A percentile compares a stretch with the other conserved stretches of the same genome.
These are phyloP conservation scores for Arabidopsis hybrid DNA, from an alignment of 441 rosid species.

Conservation along the genomic window DNA sequence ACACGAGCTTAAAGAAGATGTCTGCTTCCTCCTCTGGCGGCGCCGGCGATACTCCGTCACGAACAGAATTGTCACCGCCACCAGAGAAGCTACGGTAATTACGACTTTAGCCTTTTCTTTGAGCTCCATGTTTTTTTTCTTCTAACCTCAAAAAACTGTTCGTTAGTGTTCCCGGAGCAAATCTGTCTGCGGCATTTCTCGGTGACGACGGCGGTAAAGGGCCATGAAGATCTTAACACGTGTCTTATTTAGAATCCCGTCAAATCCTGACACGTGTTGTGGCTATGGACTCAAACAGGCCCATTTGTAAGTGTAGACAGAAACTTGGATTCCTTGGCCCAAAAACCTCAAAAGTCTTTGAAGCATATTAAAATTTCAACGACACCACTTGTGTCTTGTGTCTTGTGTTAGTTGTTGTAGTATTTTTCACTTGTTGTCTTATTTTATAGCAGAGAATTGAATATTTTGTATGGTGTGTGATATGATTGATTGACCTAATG, in stretches of 20 bases:
- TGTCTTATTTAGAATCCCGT: neutral
- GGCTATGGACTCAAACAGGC: neutral
- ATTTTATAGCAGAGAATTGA: neutral
- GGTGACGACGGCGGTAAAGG: slow-evolving; percentile 2
- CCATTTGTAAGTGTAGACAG: neutral
- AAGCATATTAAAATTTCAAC: neutral
- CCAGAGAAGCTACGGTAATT: slow-evolving; percentile 56
- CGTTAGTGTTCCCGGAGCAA: slow-evolving; percentile 18
- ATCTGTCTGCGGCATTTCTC: slow-evolving; percentile 24
- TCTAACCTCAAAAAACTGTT: neutral
- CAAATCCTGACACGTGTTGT: slow-evolving; percentile 25
- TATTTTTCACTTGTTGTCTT: neutral
- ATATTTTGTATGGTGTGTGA: neutral
- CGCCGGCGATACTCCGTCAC: slow-evolving; percentile 47
- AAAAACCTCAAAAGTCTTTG: neutral
- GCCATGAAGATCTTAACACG: slow-evolving; percentile 24
- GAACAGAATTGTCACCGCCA: slow-evolving; percentile 57
- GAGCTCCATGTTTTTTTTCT: slow-evolving; percentile 22
- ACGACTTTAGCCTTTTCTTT: slow-evolving; percentile 50
- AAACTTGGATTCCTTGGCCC: slow-evolving; percentile 9
- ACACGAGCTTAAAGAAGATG: slow-evolving; percentile 50
- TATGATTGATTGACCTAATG: slow-evolving; percentile 1
- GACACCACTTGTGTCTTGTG: neutral
- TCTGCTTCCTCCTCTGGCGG: slow-evolving; percentile 48
- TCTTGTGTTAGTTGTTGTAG: too few relatives aligned